A percentile compares a stretch with the other conserved stretches of the same genome.
Conservation (phyloP, 495 filamentous ascomycete species). For the Lentithecium fluviatile region DNA sequence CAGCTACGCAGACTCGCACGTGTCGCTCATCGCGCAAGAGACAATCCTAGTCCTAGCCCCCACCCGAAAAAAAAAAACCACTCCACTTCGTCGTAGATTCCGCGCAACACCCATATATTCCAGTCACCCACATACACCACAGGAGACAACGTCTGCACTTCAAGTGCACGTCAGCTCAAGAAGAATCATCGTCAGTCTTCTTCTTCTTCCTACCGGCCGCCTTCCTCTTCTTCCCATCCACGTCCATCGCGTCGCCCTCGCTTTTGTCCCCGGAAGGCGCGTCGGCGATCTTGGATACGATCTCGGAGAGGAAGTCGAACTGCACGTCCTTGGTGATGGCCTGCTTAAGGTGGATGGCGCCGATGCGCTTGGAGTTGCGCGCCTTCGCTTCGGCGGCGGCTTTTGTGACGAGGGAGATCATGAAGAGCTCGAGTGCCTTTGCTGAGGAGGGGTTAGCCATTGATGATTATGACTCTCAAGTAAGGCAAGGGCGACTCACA, state of each 20-base stretch:
- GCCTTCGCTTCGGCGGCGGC: conserved; percentile 78
- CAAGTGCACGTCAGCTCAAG: conserved; percentile 17
- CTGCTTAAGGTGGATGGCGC: conserved; percentile 84
- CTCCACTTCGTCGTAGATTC: no score
- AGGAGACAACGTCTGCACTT: no score
- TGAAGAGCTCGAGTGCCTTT: conserved; percentile 95
- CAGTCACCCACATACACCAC: no score
- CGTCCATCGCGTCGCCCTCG: conserved; percentile 56
- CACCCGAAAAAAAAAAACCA: no score
- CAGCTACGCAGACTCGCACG: no score
- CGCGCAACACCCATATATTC: no score
- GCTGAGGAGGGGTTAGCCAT: conserved; percentile 40
- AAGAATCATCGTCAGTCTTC: conserved; percentile 41
- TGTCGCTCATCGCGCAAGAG: no score
- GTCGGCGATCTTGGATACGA: conserved; percentile 81
- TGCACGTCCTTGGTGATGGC: conserved; percentile 82
- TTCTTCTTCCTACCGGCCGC: conserved; percentile 41
- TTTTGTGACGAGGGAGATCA: conserved; percentile 87
- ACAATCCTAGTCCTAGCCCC: no score
- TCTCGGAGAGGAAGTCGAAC: conserved; percentile 90
- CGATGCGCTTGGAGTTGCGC: conserved; percentile 83
- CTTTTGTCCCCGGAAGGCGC: conserved; percentile 57
- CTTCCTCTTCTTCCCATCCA: conserved; percentile 52
- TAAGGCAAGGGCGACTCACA: conserved; percentile 53
- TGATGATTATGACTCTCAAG: neutral